Evolutionary conservation across 2,329 filamentous ascomycete genomes (phyloP), one percentile per base, ranked within the genome.

Genomic region (Hypoxylon sp.): DNA sequence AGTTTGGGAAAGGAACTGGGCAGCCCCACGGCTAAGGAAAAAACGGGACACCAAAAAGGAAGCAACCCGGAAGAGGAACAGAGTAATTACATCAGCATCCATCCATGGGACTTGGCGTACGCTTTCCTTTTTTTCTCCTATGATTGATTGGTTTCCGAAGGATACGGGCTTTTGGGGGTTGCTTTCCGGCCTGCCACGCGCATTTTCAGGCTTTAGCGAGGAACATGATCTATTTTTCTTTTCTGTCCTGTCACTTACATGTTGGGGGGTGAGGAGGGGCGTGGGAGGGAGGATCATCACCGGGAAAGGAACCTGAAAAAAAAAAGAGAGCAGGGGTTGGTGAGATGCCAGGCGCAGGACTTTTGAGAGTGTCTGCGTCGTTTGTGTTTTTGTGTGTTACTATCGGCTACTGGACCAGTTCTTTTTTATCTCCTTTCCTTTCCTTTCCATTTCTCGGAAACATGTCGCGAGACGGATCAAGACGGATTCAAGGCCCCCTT

Each of bases 1-100:
- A 69, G 69, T 71, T 70, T 66, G 43, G 66, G 63, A 68, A 66
- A 66, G 60, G 65, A 66, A 62, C 53, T 55, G 63, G 62, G 46
- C 8, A 57, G 67, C 67, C 65, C 66, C 68, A 68, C 67, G 68
- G 68, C 68, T 42, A 47, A 17, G 31, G 29, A 42, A 37, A 43
- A 35, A 40, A 33, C 37, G 42, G 15, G 47, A 35, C n/a, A 48
- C 18, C 54, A 53, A 55, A 35, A 26, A 24, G 48, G 45, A 53
- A 55, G 50, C 20, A 31, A 33, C 33, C 46, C 58, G 42, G 60
- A 33, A 54, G n/a, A 51, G 52, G 52, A 48, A 60, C 45, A 57
- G 40, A 59, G 48, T 52, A 63, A 60, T 58, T 63, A 60, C 60
- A 61, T 59, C 47, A 62, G 58, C 61, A 64, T 64, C 55, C 46